Conservation (phyloP, 805 yeast genomes). For the Yamadazyma sp. region DNA sequence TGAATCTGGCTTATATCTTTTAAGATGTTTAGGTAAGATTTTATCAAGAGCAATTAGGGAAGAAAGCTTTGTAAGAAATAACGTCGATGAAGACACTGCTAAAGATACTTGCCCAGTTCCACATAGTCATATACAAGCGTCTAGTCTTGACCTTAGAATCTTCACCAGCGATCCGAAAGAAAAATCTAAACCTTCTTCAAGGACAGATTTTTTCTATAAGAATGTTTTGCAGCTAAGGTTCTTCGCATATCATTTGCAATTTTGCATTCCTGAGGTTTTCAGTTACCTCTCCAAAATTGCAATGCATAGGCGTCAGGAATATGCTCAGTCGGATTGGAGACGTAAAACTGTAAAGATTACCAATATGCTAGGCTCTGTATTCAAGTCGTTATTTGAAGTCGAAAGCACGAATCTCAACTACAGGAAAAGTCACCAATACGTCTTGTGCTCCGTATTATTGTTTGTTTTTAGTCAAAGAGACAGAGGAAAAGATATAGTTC, state of each 20-base stretch:
- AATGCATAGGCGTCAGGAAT: slow-evolving; percentile 49
- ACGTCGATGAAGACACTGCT: slow-evolving; percentile 46
- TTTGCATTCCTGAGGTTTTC: slow-evolving; percentile 39
- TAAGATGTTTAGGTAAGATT: slow-evolving; percentile 43
- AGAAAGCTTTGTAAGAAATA: slow-evolving; percentile 50
- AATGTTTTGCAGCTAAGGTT: slow-evolving; percentile 57
- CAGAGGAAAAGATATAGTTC: slow-evolving; percentile 22
- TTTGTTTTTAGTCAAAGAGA: slow-evolving; percentile 33
- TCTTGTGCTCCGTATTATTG: slow-evolving; percentile 32
- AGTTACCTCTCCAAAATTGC: slow-evolving; percentile 44
- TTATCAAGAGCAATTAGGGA: slow-evolving; percentile 53
- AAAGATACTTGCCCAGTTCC: slow-evolving; percentile 39
- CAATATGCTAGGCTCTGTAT: slow-evolving; percentile 24
- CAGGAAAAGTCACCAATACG: slow-evolving; percentile 21
- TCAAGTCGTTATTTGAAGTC: slow-evolving; percentile 23
- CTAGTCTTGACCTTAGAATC: slow-evolving; percentile 40
- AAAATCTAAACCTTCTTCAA: slow-evolving; percentile 27
- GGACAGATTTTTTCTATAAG: slow-evolving; percentile 52
- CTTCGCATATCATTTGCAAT: slow-evolving; percentile 48
- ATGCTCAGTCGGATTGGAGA: slow-evolving; percentile 27
- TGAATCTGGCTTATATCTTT: slow-evolving; percentile 37
- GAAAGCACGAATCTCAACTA: too few species aligned
- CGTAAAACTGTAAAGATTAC: slow-evolving; percentile 42
- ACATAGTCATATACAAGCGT: slow-evolving; percentile 22
- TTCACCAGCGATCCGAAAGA: slow-evolving; percentile 38